Percentiles rank a stretch among this genome's conserved stretches.
Evolutionary conservation across 2,329 filamentous ascomycete genomes (phyloP).

Genomic region (Cercospora nicotianae): DNA sequence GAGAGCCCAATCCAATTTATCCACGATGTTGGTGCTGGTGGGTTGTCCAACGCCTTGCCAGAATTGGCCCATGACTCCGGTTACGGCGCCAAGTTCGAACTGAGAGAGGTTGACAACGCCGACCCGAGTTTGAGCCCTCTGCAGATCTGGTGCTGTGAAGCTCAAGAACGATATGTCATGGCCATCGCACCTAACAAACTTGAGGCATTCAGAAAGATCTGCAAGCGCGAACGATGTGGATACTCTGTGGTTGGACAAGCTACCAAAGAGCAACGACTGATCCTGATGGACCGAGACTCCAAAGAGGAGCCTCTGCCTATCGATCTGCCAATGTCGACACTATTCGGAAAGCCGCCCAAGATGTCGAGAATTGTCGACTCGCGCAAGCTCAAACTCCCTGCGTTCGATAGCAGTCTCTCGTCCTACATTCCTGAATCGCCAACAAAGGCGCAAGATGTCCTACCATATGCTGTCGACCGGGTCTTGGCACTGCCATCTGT

Average conservation of each 20-base stretch:
- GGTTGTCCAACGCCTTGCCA: slow-evolving; percentile 78
- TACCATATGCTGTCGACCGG: slow-evolving; percentile 69
- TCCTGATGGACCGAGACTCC: slow-evolving; percentile 79
- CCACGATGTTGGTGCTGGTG: slow-evolving; percentile 94
- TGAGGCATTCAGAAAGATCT: slow-evolving; percentile 68
- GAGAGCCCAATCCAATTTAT: slow-evolving; percentile 94
- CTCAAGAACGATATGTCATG: slow-evolving; percentile 93
- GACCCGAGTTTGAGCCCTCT: slow-evolving; percentile 92
- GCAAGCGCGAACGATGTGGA: slow-evolving; percentile 80
- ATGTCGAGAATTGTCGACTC: slow-evolving; percentile 73
- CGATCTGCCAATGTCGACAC: slow-evolving; percentile 80
- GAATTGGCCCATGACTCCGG: slow-evolving; percentile 91
- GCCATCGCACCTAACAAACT: slow-evolving; percentile 79
- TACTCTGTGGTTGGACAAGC: slow-evolving; percentile 89
- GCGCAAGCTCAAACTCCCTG: slow-evolving; percentile 64
- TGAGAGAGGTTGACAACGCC: slow-evolving; percentile 89
- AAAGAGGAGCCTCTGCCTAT: slow-evolving; percentile 74
- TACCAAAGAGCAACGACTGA: slow-evolving; percentile 68
- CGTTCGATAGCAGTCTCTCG: slow-evolving; percentile 74
- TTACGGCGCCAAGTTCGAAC: slow-evolving; percentile 85
- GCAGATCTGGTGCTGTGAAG: slow-evolving; percentile 97
- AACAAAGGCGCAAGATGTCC: slow-evolving; percentile 28
- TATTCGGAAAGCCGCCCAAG: slow-evolving; percentile 86
- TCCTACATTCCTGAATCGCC: slow-evolving; percentile 62
- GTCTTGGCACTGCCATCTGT: slow-evolving; percentile 85